phyloP scores from a whole-genome alignment of 768 basidiomycete species.

The Coprinopsis strossmayeri region DNA sequence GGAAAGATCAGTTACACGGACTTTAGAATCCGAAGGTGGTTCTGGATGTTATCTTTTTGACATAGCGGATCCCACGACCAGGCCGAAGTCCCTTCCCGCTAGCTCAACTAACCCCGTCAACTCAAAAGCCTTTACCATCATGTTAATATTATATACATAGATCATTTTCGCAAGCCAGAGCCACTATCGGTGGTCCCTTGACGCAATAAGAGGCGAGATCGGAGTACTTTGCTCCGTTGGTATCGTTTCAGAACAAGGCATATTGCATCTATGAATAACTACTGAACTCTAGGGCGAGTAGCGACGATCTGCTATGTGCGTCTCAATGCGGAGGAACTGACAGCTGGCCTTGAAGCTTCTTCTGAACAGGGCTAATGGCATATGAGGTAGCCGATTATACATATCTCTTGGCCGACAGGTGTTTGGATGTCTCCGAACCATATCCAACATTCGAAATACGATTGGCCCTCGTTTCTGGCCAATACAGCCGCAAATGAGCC shows the following conservation, averaged over 20 bases:
- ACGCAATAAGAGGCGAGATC: too few relatives aligned
- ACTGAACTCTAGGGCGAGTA: too few relatives aligned
- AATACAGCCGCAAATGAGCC: too few relatives aligned
- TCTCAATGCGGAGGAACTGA: neutral
- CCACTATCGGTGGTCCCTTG: too few relatives aligned
- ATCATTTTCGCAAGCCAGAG: neutral
- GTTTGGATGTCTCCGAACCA: neutral
- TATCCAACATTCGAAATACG: too few relatives aligned
- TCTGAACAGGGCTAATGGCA: neutral
- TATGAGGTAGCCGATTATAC: neutral
- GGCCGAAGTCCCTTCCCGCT: conserved; percentile 1
- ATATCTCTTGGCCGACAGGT: neutral
- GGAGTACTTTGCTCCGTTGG: too few relatives aligned
- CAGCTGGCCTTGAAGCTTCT: neutral
- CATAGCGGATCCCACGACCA: conserved; percentile 1
- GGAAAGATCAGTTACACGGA: neutral
- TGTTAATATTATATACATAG: neutral
- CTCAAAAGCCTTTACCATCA: conserved; percentile 4
- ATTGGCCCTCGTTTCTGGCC: too few relatives aligned
- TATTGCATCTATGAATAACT: neutral
- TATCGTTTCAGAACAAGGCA: too few relatives aligned
- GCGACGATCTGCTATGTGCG: neutral
- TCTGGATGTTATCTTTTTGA: neutral
- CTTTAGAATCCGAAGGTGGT: neutral
- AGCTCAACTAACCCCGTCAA: neutral